phyloP scores from a whole-genome alignment of 2,329 filamentous ascomycete species.

The Beauveria bassiana region DNA sequence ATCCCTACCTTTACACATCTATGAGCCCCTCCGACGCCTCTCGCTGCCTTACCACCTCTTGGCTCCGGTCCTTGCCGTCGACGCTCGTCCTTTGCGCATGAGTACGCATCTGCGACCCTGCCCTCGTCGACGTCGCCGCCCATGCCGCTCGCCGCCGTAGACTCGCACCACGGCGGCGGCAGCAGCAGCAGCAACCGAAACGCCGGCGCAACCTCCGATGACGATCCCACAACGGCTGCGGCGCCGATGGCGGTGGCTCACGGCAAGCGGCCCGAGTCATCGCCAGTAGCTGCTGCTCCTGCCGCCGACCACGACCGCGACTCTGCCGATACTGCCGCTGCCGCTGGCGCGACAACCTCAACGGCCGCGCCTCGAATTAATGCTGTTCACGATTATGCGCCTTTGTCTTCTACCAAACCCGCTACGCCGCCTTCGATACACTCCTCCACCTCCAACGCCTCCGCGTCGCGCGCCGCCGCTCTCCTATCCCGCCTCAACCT shows the following conservation, averaged over 20 bases:
- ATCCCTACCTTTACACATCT: background rate
- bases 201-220: background rate
- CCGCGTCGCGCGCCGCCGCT: slow-evolving; percentile 22
- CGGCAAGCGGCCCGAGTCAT: background rate
- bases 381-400: slow-evolving; percentile 20
- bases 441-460: slow-evolving; percentile 13
- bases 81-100: slow-evolving; percentile 3
- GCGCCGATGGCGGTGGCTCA: background rate
- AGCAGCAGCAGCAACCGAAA: background rate
- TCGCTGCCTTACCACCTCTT: background rate
- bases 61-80: background rate
- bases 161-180: slow-evolving; percentile 3
- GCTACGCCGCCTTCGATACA: slow-evolving; percentile 17
- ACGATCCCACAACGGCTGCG: background rate
- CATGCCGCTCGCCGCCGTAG: slow-evolving; percentile 11
- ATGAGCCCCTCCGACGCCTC: slow-evolving; percentile 1
- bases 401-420: slow-evolving; percentile 23
- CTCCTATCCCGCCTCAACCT: slow-evolving; percentile 47
- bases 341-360: background rate
- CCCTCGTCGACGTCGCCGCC: slow-evolving; percentile 8
- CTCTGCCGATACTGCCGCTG: background rate
- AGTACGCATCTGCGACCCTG: background rate
- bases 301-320: background rate
- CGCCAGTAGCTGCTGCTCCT: background rate
- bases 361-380: slow-evolving; percentile 14